These are phyloP conservation scores for Parietaria judaica DNA, from an alignment of 306 rosid species.

Conservation along the genomic window DNA sequence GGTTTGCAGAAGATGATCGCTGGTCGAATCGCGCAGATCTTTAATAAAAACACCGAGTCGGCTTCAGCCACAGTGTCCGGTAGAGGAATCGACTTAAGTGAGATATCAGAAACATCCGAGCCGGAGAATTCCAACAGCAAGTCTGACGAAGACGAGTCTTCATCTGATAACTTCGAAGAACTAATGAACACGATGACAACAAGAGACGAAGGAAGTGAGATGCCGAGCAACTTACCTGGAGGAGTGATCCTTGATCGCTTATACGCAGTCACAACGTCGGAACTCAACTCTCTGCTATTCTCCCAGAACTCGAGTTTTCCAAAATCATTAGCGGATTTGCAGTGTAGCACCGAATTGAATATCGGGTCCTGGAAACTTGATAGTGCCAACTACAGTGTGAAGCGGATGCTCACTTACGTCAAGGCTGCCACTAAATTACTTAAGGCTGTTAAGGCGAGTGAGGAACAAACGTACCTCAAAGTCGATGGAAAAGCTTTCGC, in stretches of 20 bases:
- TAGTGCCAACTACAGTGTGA: slow-evolving; percentile 35
- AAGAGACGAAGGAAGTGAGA: slow-evolving; percentile 54
- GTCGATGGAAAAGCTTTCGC: slow-evolving; percentile 74
- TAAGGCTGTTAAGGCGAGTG: slow-evolving; percentile 68
- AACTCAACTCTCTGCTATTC: slow-evolving; percentile 59
- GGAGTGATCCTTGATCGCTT: slow-evolving; percentile 77
- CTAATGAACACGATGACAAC: slow-evolving; percentile 41
- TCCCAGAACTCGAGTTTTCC: slow-evolving; percentile 50
- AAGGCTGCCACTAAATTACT: slow-evolving; percentile 71
- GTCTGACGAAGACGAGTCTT: slow-evolving; percentile 44
- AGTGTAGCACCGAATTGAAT: slow-evolving; percentile 64
- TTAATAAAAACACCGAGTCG: slow-evolving; percentile 45
- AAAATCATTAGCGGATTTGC: slow-evolving; percentile 48
- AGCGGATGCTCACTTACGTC: slow-evolving; percentile 54
- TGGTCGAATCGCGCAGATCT: slow-evolving; percentile 63
- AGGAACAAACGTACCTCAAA: slow-evolving; percentile 78
- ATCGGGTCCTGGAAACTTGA: slow-evolving; percentile 67
- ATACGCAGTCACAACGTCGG: slow-evolving; percentile 54
- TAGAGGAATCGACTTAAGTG: slow-evolving; percentile 39
- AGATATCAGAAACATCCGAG: slow-evolving; percentile 35
- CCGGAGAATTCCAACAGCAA: slow-evolving; percentile 35
- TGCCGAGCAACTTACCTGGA: slow-evolving; percentile 69
- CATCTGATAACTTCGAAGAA: slow-evolving; percentile 58
- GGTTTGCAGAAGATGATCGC: slow-evolving; percentile 56
- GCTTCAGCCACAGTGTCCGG: slow-evolving; percentile 22